A percentile compares a stretch with the other conserved stretches of the same genome.
Conservation (phyloP, 2,329 filamentous ascomycete genomes). For the Cladophialophora carrionii region DNA sequence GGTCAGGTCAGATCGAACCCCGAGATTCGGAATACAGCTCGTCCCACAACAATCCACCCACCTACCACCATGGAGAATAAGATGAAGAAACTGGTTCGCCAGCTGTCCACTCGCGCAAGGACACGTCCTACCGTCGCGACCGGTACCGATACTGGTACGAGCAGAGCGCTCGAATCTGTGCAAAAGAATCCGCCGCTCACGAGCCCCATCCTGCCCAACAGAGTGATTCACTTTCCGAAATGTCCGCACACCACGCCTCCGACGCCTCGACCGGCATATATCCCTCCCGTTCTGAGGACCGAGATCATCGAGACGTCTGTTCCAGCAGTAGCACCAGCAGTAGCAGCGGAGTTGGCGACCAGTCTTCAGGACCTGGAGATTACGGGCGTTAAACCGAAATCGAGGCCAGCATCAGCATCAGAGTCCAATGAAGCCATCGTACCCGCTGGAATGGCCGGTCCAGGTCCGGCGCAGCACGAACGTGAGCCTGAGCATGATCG, state of each 20-base stretch:
- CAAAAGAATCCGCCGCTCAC: constrained; percentile 5
- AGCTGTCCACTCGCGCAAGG: constrained; percentile 11
- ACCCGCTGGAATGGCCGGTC: background rate
- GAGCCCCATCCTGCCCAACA: constrained; percentile 20
- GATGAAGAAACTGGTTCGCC: constrained; percentile 28
- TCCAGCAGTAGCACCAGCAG: background rate
- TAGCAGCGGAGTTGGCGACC: background rate
- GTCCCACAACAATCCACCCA: background rate
- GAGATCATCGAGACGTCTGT: constrained; percentile 2
- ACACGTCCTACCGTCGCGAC: background rate
- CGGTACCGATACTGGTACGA: background rate
- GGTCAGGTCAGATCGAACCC: background rate
- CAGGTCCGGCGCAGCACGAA: background rate
- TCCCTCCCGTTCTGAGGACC: constrained; percentile 19
- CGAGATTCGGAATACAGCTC: background rate
- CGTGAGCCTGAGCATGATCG: background rate
- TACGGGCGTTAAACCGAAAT: background rate
- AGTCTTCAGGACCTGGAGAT: background rate
- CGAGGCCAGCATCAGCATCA: background rate
- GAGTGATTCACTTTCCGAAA: constrained; percentile 18
- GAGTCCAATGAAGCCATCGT: background rate
- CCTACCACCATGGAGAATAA: background rate
- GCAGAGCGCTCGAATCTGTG: background rate
- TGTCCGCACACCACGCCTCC: constrained; percentile 27
- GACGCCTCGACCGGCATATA: constrained; percentile 22